Base-by-base conservation (phyloP, 257 asterid genomes). In the Nicotiana benthamiana region DNA sequence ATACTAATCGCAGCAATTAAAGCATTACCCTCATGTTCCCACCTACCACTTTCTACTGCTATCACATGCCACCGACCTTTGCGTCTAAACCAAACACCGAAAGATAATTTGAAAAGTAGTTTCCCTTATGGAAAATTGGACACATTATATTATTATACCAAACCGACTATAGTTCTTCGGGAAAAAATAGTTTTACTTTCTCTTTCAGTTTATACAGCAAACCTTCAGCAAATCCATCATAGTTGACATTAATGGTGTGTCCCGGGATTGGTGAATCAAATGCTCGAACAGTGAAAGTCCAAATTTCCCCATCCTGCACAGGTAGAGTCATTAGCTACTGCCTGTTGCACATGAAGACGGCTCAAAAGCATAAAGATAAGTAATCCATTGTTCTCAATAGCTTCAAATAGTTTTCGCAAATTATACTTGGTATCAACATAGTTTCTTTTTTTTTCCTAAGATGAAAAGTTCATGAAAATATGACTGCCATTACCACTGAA, bases 221-320 rank as follows among this genome's bases (percentile, higher is more conserved):
- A 94, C 99, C 99, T 96, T 96, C 99, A 79, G 99, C 96, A 87
- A 96, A 94, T 74, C 99, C 98, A 1, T 86, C 99, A 77, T 96
- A 96, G 88, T 88, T 96, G 82, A 96, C 97, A 82, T 83, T 88
- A 74, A 96, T 93, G 63, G 98, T 96, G 86, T 74, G 87, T 53
- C 91, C 94, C 0, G 98, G 98, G 59, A 90, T 95, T 66, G 87
- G 84, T 24, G 97, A 83, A 79, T 86, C 97, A 77, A 90, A 96
- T 59, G 92, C 94, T 68, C 98, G 87, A 82, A 96, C 99, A 84
- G 95, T 96, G 89, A 96, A 93, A 82, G 95, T 96, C 99, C 99
- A 96, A 51, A 88, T 87, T 88, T 96, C 97, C 67, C 99, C 99
- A 88, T 96, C 98, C 99, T 96, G 93, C 70, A 82, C 9, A 79